A percentile compares a stretch with the other conserved stretches of the same genome.
Conservation (phyloP, 805 yeast genomes). For the Kluyveromyces starmeri region DNA sequence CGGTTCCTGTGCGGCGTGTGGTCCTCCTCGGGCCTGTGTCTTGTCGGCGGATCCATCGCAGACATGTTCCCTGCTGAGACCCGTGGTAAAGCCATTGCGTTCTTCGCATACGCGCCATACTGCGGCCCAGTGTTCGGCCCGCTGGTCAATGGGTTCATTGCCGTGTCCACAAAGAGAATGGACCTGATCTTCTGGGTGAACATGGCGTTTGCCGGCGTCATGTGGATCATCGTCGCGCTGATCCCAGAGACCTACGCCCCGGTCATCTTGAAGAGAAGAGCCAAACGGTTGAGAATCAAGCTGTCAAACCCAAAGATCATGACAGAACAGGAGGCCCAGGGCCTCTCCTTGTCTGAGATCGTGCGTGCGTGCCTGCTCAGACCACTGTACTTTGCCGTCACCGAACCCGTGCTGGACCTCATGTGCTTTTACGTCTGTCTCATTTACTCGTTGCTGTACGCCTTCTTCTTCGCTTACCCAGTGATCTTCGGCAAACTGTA, state of each 20-base stretch:
- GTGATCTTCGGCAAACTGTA: conserved; percentile 74
- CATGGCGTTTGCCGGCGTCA: conserved; percentile 82
- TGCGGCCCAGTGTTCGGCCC: conserved; percentile 92
- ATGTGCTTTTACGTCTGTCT: conserved; percentile 82
- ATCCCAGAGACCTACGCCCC: conserved; percentile 94
- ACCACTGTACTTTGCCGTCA: conserved; percentile 66
- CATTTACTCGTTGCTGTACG: conserved; percentile 83
- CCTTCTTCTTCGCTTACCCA: conserved; percentile 93
- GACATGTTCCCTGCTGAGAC: conserved; percentile 78
- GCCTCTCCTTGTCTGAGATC: conserved; percentile 59
- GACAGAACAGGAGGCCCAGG: conserved; percentile 88
- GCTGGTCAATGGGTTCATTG: conserved; percentile 76
- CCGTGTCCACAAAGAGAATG: conserved; percentile 57
- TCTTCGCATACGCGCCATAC: conserved; percentile 86
- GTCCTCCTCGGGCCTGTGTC: conserved; percentile 71
- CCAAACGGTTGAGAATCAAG: conserved; percentile 58
- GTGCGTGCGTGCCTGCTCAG: conserved; percentile 63
- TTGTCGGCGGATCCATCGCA: conserved; percentile 87
- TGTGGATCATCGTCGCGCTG: conserved; percentile 55
- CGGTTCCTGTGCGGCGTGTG: conserved; percentile 85
- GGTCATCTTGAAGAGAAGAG: conserved; percentile 59
- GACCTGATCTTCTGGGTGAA: conserved; percentile 83
- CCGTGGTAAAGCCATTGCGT: conserved; percentile 84
- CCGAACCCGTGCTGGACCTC: conserved; percentile 80
- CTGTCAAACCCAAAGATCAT: conserved; percentile 77